Evolutionary conservation across 495 filamentous ascomycete species (phyloP).

Genomic region (Friedmanniomyces endolithicus): DNA sequence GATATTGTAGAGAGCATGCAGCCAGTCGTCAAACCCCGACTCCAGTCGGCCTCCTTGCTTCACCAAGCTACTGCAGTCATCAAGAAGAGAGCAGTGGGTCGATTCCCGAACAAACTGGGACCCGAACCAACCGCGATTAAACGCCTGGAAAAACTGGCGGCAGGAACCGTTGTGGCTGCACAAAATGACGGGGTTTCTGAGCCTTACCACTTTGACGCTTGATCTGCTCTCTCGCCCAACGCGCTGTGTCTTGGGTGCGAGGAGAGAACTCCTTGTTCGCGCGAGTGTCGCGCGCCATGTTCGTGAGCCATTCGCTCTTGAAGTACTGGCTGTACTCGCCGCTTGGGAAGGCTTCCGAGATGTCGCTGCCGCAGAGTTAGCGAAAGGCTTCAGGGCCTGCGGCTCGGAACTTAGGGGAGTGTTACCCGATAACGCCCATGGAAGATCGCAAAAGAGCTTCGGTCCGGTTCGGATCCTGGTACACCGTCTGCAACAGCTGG

Average conservation of each 20-base stretch:
- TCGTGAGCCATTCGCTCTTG: conserved; percentile 78
- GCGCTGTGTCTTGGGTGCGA: conserved; percentile 84
- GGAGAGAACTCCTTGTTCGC: conserved; percentile 67
- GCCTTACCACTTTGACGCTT: conserved; percentile 66
- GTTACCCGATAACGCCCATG: conserved; percentile 89
- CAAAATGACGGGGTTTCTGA: neutral
- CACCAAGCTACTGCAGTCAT: neutral
- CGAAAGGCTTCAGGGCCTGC: no score
- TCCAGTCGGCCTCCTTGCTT: neutral
- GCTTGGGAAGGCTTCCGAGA: conserved; percentile 84
- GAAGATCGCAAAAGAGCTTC: conserved; percentile 81
- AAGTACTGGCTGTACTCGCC: conserved; percentile 75
- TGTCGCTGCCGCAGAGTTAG: conserved; percentile 48
- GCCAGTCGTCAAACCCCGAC: neutral
- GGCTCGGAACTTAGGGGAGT: no score
- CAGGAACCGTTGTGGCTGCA: neutral
- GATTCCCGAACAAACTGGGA: neutral
- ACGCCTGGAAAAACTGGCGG: neutral
- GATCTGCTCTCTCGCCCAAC: conserved; percentile 95
- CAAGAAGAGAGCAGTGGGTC: neutral
- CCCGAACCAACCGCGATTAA: neutral
- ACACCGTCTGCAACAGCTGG: conserved; percentile 69
- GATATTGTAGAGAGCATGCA: neutral
- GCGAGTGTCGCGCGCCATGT: conserved; percentile 76
- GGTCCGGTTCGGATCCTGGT: conserved; percentile 69